Conservation (phyloP, 305 asterid species). For the Fraxinus greggii region DNA sequence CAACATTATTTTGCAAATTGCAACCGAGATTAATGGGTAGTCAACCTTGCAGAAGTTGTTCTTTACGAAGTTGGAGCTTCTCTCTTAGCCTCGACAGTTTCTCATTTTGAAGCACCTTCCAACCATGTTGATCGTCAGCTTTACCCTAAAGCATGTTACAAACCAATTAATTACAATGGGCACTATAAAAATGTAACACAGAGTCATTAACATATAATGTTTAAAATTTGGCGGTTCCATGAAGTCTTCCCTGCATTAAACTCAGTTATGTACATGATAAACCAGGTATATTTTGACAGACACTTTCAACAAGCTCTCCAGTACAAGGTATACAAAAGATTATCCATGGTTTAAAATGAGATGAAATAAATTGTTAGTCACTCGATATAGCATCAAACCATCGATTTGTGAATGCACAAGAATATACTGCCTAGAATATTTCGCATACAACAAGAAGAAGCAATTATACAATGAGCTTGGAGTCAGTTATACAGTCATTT, state of each 20-base stretch:
- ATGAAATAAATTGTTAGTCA: not conserved
- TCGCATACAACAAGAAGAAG: not conserved
- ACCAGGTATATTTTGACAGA: not conserved
- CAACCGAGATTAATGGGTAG: conserved; percentile 20
- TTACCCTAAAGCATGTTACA: conserved; percentile 54
- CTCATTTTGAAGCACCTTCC: conserved; percentile 81
- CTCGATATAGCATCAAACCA: not conserved
- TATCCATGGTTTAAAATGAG: not conserved
- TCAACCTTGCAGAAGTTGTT: conserved; percentile 70
- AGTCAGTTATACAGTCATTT: not conserved
- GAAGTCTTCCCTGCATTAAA: not conserved
- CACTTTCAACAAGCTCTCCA: not conserved
- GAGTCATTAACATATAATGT: not conserved
- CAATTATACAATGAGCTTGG: not conserved
- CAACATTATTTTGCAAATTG: conserved; percentile 4
- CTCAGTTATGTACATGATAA: not conserved
- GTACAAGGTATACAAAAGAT: not conserved
- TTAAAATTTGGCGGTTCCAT: not conserved
- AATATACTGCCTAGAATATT: not conserved
- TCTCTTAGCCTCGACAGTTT: conserved; percentile 67
- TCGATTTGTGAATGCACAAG: not conserved
- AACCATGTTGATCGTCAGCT: conserved; percentile 94
- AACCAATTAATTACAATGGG: not conserved
- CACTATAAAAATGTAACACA: not conserved
- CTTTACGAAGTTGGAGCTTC: conserved; percentile 66